Percentiles rank a stretch among this genome's conserved stretches.
These are phyloP conservation scores for Claviceps sp. DNA, from an alignment of 2,329 filamentous ascomycete species.

Conservation along the genomic window DNA sequence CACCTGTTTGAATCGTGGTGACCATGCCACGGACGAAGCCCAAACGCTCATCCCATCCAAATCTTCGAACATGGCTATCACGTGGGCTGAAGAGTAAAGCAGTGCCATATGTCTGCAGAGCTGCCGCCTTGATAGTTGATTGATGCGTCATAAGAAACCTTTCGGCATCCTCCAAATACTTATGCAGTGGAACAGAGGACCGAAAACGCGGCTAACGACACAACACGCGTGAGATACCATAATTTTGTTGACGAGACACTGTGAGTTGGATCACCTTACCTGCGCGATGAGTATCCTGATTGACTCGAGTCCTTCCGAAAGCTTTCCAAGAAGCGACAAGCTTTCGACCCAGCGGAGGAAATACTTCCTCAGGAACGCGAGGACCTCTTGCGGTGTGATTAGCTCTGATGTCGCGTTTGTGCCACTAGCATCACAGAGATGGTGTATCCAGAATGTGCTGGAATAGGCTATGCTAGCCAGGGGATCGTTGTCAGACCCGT, in stretches of 20 bases:
- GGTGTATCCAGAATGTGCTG: conserved; percentile 21
- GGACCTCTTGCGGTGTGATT: conserved; percentile 12
- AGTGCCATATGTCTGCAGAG: conserved; percentile 22
- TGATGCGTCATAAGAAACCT: conserved; percentile 14
- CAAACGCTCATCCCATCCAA: conserved; percentile 9
- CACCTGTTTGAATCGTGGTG: conserved; percentile 6
- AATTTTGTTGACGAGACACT: background rate
- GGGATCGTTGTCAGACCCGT: conserved; percentile 8
- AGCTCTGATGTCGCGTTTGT: background rate
- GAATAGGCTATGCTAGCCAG: conserved; percentile 13
- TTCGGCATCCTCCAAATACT: conserved; percentile 16
- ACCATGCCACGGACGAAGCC: conserved; percentile 8
- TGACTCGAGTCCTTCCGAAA: conserved; percentile 4
- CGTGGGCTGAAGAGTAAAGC: conserved; percentile 19
- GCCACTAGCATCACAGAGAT: conserved; percentile 12
- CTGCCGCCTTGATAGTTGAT: conserved; percentile 14
- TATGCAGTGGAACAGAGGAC: conserved; percentile 5
- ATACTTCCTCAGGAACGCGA: conserved; percentile 7
- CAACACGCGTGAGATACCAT: background rate
- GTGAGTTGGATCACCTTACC: background rate
- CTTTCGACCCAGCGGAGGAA: conserved; percentile 11
- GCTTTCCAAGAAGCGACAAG: conserved; percentile 6
- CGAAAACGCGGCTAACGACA: background rate
- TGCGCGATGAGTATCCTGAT: conserved; percentile 3
- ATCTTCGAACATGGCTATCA: conserved; percentile 9